A percentile compares a stretch with the other conserved stretches of the same genome.
These are phyloP conservation scores for Citrus medica DNA, from an alignment of 345 rosid species.

Conservation along the genomic window DNA sequence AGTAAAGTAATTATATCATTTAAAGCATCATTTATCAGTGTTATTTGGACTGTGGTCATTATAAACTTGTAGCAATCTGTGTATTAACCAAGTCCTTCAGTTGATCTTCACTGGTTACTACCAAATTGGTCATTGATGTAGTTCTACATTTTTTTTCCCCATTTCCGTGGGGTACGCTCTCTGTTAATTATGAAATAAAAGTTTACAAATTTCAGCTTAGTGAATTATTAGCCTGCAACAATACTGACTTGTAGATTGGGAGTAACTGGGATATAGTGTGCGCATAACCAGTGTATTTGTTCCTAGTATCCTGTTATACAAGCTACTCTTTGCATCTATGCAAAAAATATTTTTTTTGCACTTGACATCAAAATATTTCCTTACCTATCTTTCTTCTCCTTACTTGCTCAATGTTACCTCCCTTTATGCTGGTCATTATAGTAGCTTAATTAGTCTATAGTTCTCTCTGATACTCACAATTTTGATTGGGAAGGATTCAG, in stretches of 20 bases:
- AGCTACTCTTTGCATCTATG: not conserved
- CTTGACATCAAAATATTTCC: not conserved
- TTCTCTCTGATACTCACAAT: not conserved
- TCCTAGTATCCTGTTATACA: not conserved
- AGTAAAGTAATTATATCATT: not conserved
- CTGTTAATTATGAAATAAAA: not conserved
- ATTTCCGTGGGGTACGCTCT: not conserved
- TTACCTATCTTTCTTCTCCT: not conserved
- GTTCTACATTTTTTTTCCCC: not conserved
- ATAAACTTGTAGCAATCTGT: not conserved
- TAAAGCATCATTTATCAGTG: not conserved
- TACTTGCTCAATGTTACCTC: not conserved
- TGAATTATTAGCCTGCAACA: not conserved
- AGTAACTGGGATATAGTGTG: not conserved
- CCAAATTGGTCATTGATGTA: not conserved
- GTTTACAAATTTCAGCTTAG: not conserved
- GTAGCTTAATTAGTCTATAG: not conserved
- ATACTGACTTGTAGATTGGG: not conserved
- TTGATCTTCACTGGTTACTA: not conserved
- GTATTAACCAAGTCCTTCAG: not conserved
- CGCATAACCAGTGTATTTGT: not conserved
- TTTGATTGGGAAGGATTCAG: not conserved
- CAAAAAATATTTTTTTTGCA: no score
- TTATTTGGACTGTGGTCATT: not conserved
- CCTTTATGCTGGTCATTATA: not conserved